Evolutionary conservation across 495 filamentous ascomycete genomes (phyloP), one percentile per base, ranked within the genome.

Genomic region (Lasiosphaeria miniovina): DNA sequence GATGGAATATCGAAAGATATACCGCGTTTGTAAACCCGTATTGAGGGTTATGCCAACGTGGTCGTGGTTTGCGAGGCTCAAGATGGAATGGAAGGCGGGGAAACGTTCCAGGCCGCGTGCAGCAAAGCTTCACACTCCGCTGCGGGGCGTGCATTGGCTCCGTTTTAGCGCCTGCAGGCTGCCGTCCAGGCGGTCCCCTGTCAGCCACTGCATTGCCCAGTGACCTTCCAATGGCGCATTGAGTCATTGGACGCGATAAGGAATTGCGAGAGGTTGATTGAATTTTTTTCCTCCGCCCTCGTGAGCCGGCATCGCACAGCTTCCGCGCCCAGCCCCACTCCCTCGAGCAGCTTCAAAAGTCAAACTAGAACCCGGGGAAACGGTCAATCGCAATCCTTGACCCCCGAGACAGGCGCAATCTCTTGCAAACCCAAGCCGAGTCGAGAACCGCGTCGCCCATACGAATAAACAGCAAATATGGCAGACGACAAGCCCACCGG

Each of bases 401-500:
- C 43, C 15, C 4, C 12, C 8, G 43, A 46, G 15, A 9, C 7
- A 46, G 8, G 43, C 43, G 3, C 11, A 5, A 9, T 46, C 43
- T 14, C 11, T n/a, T 14, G 12, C 43, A 46, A 46, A 46, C 43
- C 15, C 4, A n/a, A 46, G 15, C 43, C 43, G 15, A 46, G 12
- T 46, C 6, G 43, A 14, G 12, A 46, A 14, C 15, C 43, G 43
- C 12, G 12, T 5, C 6, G 1, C 38, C 38, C 7, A 41, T 14
- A 14, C 43, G 4, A 46, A 41, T 14, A 11, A 46, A 35, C 50
- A 52, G 32, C 32, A 35, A 53, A 15, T 5, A 65, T 61, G 59
- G 53, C 15, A 57, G 66, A 12, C 60, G 65, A 49, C 55, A 69
- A 63, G 53, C 64, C 64, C n/a, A 32, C 52, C 24, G 64, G 50